Conservation (phyloP, 176 grass and related monocot genomes). For the Musa beccarii region DNA sequence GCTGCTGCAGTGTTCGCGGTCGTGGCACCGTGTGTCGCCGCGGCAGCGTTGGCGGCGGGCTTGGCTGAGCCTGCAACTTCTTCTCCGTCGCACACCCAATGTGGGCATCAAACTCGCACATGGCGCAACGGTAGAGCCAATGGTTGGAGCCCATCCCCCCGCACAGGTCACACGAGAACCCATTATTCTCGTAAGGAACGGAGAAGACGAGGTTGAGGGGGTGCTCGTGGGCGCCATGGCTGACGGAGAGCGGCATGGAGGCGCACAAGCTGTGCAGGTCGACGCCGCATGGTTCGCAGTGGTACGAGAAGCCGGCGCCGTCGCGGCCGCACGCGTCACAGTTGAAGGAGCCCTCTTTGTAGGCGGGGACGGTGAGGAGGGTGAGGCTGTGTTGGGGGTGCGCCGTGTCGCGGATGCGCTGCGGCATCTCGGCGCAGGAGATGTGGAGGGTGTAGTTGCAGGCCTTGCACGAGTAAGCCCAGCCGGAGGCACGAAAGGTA, state of each 20-base stretch:
- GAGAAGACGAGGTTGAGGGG: not conserved
- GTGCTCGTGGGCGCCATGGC: not conserved
- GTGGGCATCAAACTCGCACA: slow-evolving; percentile 10
- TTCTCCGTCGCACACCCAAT: not conserved
- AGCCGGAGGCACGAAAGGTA: not conserved
- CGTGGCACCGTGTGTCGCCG: not conserved
- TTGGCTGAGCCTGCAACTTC: not conserved
- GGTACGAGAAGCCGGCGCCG: slow-evolving; percentile 8
- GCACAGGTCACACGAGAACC: slow-evolving; percentile 3
- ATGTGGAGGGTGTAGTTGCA: slow-evolving; percentile 5
- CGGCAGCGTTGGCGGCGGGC: not conserved
- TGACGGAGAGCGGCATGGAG: not conserved
- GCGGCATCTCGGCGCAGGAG: slow-evolving; percentile 10
- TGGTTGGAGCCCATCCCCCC: not conserved
- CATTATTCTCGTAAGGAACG: not conserved
- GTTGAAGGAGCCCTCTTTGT: slow-evolving; percentile 4
- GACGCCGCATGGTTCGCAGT: not conserved
- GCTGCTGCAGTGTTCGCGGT: not conserved
- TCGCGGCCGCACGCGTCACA: slow-evolving; percentile 1
- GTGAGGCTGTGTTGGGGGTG: slow-evolving; percentile 6
- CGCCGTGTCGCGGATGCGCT: slow-evolving; percentile 6
- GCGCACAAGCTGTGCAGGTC: slow-evolving; percentile 11
- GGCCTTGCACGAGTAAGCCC: slow-evolving; percentile 1
- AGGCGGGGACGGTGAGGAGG: not conserved
- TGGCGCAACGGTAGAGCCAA: slow-evolving; percentile 13